These are phyloP conservation scores for Candida glucosophila DNA, from an alignment of 1,139 yeast species.

Conservation along the genomic window DNA sequence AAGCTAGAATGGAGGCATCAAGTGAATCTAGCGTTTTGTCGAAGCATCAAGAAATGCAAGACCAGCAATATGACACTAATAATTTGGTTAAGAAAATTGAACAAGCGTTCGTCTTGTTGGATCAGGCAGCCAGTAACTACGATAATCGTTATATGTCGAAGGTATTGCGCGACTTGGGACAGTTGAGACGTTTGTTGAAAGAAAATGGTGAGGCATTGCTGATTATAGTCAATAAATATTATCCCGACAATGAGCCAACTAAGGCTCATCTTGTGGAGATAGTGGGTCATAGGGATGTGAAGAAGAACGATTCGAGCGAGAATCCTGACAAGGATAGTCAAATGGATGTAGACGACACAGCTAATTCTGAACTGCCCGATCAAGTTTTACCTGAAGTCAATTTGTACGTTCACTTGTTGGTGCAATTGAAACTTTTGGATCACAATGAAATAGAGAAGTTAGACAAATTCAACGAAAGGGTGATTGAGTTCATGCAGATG, in stretches of 20 bases:
- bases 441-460: slow-evolving; percentile 40
- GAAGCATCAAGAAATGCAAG: too few relatives aligned
- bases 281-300: slow-evolving; percentile 10
- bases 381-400: slow-evolving; percentile 66
- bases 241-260: slow-evolving; percentile 39
- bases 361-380: slow-evolving; percentile 8
- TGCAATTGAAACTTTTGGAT: slow-evolving; percentile 72
- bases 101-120: slow-evolving; percentile 45
- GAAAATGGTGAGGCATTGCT: slow-evolving; percentile 41
- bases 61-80: slow-evolving; percentile 5
- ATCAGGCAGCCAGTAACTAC: slow-evolving; percentile 64
- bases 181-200: slow-evolving; percentile 58
- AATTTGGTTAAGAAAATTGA: slow-evolving; percentile 36
- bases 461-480: slow-evolving; percentile 42
- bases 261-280: slow-evolving; percentile 36
- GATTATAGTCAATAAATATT: slow-evolving; percentile 43
- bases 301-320: slow-evolving; percentile 12
- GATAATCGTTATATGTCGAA: slow-evolving; percentile 86
- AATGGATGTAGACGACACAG: slow-evolving; percentile 16
- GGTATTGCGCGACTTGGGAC: slow-evolving; percentile 75
- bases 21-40: too few relatives aligned
- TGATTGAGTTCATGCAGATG: slow-evolving; percentile 48
- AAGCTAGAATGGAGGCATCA: too few relatives aligned
- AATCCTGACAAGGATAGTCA: slow-evolving; percentile 12
- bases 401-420: slow-evolving; percentile 67